These are phyloP conservation scores for Ceratocystiopsis minuta DNA, from an alignment of 2,329 filamentous ascomycete genomes.

Conservation along the genomic window DNA sequence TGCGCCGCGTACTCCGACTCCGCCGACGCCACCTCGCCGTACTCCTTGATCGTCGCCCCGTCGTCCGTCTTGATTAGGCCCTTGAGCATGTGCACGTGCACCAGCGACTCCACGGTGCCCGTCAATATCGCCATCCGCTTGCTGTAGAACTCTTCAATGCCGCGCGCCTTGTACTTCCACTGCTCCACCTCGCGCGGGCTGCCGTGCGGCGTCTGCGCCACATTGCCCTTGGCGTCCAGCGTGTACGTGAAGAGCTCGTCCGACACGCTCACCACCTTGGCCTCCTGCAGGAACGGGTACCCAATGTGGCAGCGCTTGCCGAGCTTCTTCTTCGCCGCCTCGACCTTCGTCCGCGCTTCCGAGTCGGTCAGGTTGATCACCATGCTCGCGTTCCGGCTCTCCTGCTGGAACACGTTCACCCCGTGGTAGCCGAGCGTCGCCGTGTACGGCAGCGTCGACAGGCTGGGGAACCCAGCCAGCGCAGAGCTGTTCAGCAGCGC, in stretches of 20 bases:
- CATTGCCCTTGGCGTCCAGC: slow-evolving; percentile 46
- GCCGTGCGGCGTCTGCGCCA: slow-evolving; percentile 52
- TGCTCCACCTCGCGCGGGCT: slow-evolving; percentile 55
- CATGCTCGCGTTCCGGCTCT: slow-evolving; percentile 94
- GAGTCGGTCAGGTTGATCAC: slow-evolving; percentile 67
- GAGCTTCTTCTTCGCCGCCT: slow-evolving; percentile 59
- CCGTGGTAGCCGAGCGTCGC: slow-evolving; percentile 73
- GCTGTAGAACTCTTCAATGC: slow-evolving; percentile 74
- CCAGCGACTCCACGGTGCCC: slow-evolving; percentile 69
- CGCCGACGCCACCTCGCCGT: slow-evolving; percentile 66
- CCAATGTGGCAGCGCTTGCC: slow-evolving; percentile 79
- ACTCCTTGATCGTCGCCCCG: slow-evolving; percentile 84
- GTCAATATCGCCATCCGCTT: slow-evolving; percentile 80
- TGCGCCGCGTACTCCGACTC: slow-evolving; percentile 87
- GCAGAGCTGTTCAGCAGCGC: slow-evolving; percentile 67
- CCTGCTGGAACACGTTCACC: slow-evolving; percentile 86
- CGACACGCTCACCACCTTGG: slow-evolving; percentile 71
- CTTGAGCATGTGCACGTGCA: slow-evolving; percentile 87
- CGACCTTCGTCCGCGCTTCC: slow-evolving; percentile 50
- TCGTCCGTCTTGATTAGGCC: slow-evolving; percentile 80
- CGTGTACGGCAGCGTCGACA: slow-evolving; percentile 71
- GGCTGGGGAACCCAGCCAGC: slow-evolving; percentile 82
- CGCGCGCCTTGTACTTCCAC: slow-evolving; percentile 67
- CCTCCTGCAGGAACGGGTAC: slow-evolving; percentile 90
- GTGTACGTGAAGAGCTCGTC: slow-evolving; percentile 88